Percentiles rank a stretch among this genome's conserved stretches.
Conservation (phyloP, 2,329 filamentous ascomycete species). For the Colletotrichum karsti region DNA sequence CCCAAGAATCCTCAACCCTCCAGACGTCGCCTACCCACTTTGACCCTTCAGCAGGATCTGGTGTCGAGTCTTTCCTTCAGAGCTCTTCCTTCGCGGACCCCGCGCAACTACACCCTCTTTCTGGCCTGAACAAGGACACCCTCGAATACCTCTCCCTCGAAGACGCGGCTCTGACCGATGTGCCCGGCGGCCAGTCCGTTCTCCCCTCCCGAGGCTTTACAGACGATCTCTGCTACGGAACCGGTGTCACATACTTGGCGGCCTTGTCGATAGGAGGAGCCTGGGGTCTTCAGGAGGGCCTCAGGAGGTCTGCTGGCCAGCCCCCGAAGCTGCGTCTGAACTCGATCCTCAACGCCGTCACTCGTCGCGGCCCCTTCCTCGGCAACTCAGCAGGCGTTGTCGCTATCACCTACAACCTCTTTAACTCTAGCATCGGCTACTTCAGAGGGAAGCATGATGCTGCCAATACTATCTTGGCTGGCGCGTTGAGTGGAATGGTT, state of each 20-base stretch:
- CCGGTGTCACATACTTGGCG: conserved; percentile 91
- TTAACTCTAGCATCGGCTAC: conserved; percentile 86
- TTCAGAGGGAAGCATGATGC: conserved; percentile 87
- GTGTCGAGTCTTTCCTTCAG: conserved; percentile 87
- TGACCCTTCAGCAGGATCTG: conserved; percentile 77
- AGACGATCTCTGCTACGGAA: conserved; percentile 97
- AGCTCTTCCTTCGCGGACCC: conserved; percentile 83
- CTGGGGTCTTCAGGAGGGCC: conserved; percentile 92
- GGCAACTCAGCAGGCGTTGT: conserved; percentile 97
- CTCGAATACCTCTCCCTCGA: conserved; percentile 96
- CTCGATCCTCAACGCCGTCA: conserved; percentile 93
- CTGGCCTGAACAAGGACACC: conserved; percentile 89
- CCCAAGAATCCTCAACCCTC: conserved; percentile 58
- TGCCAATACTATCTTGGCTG: conserved; percentile 86
- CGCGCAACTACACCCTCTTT: conserved; percentile 88
- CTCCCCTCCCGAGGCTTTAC: conserved; percentile 97
- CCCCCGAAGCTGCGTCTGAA: conserved; percentile 94
- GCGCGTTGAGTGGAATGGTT: conserved; percentile 87
- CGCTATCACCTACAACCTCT: conserved; percentile 93
- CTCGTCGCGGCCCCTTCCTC: conserved; percentile 89
- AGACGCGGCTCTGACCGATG: conserved; percentile 86
- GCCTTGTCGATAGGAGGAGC: conserved; percentile 86
- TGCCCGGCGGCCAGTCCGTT: conserved; percentile 86
- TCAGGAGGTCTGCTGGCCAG: conserved; percentile 78
- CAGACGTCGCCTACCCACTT: conserved; percentile 66